Percentiles rank a stretch among this genome's conserved stretches.
These are phyloP conservation scores for Cutaneotrichosporon sp. DNA, from an alignment of 1,284 basidiomycete genomes.

Conservation along the genomic window DNA sequence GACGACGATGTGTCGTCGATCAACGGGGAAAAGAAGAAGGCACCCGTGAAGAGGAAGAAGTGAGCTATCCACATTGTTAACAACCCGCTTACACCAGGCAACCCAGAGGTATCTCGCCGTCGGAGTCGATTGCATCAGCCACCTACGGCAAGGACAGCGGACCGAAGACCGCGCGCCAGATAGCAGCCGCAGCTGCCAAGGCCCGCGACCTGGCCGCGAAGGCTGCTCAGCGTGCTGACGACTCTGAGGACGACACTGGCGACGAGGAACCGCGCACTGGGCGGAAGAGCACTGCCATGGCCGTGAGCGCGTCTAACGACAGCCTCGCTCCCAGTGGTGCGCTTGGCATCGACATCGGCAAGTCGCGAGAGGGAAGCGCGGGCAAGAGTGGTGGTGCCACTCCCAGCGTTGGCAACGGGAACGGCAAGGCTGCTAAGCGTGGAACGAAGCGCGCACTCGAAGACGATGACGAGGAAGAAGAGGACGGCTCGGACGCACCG, in stretches of 20 bases:
- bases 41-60: conserved; percentile 38
- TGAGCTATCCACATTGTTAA: conserved; percentile 15
- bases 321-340: conserved; percentile 19
- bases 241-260: conserved; percentile 34
- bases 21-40: conserved; percentile 36
- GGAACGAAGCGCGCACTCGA: conserved; percentile 30
- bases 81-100: conserved; percentile 18
- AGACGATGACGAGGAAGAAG: conserved; percentile 37
- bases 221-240: conserved; percentile 22
- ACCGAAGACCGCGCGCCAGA: conserved; percentile 43
- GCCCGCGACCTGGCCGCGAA: conserved; percentile 25
- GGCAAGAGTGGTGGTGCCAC: conserved; percentile 8
- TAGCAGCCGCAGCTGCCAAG: conserved; percentile 41
- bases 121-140: conserved; percentile 42
- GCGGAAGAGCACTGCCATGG: conserved; percentile 24
- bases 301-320: conserved; percentile 24
- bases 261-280: conserved; percentile 16
- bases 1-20: conserved; percentile 44
- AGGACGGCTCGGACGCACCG: conserved; percentile 30
- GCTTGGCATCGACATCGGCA: conserved; percentile 18
- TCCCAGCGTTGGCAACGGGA: neutral
- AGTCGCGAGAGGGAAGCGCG: conserved; percentile 15
- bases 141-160: conserved; percentile 30
- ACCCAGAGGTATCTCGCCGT: conserved; percentile 38
- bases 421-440: conserved; percentile 2